These are phyloP conservation scores for Ophiostoma himal-ulmi DNA, from an alignment of 2,329 filamentous ascomycete species.

Conservation along the genomic window DNA sequence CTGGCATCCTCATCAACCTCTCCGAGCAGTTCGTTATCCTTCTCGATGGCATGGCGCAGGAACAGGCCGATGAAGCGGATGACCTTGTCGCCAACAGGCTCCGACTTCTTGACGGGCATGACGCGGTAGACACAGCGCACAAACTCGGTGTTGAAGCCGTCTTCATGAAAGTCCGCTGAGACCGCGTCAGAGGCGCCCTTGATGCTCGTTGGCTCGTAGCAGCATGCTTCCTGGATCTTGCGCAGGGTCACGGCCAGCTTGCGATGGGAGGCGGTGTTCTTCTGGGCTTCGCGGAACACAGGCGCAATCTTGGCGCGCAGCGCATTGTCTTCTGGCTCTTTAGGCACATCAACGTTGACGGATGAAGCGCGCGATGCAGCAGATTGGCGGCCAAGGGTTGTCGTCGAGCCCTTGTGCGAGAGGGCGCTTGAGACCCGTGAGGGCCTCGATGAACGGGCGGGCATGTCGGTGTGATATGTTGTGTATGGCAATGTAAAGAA, in stretches of 20 bases:
- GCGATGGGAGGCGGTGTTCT: constrained; percentile 80
- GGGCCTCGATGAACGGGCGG: constrained; percentile 45
- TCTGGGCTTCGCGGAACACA: constrained; percentile 76
- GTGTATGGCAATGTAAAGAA: not conserved
- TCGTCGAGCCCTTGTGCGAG: constrained; percentile 39
- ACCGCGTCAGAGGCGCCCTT: constrained; percentile 35
- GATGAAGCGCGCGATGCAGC: constrained; percentile 45
- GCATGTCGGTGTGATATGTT: constrained; percentile 38
- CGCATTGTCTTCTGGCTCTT: constrained; percentile 64
- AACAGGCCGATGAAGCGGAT: constrained; percentile 86
- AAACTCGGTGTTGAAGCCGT: constrained; percentile 83
- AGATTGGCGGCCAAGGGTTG: constrained; percentile 38
- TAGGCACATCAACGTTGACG: constrained; percentile 49
- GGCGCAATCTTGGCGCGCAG: constrained; percentile 68
- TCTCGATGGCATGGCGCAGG: constrained; percentile 64
- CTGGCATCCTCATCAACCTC: constrained; percentile 63
- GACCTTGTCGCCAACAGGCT: constrained; percentile 77
- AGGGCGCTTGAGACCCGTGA: constrained; percentile 39
- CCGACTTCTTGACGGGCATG: constrained; percentile 85
- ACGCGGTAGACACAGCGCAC: constrained; percentile 74
- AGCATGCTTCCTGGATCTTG: constrained; percentile 84
- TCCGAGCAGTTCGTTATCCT: constrained; percentile 63
- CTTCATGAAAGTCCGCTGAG: constrained; percentile 68
- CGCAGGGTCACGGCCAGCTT: constrained; percentile 83
- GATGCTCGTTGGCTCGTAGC: constrained; percentile 52